Evolutionary conservation across 108 stramenopile genomes (phyloP), one percentile per base, ranked within the genome.

Genomic region (Hondaea fermentalgiana): DNA sequence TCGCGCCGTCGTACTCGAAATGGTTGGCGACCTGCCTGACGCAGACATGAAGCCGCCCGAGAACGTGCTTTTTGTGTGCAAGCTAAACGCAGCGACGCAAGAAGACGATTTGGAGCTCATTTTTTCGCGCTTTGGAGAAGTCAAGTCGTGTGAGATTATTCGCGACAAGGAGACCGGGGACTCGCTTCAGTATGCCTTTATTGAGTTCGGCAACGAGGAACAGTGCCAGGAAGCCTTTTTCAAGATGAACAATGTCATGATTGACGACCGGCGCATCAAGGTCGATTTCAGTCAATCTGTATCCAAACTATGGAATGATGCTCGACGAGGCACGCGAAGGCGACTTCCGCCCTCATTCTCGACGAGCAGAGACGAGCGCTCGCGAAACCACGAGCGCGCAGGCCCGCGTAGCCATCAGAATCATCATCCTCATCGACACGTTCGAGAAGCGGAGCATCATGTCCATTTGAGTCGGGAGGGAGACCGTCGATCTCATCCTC

Each of bases 221-320:
- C 91, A 95, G 57, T 97, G 97, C 72, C 94, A 93, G 35, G 97
- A 98, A 90, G 99, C 99, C 4, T 99, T 97, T 93, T 96, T 98
- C 87, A 98, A 98, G 95, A 99, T 99, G 99, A 99, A 99, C 91
- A 98, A 99, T 93, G 98, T 97, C 4, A 91, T 99, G 21, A 95
- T 99, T 16, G 99, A 99, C 89, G 98, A 99, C 89, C 93, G 98
- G 51, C 92, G 99, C 58, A 99, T 99, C 60, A 93, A 95, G 72
- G 99, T 99, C 59, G 88, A 89, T 87, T 89, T 99, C 87, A 96
- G 95, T 64, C 99, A 99, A 89, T 97, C 96, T 87, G 98, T 99
- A 6, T 93, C 97, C 21, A 98, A 98, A 90, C 91, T 97, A 5
- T 99, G 99, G 99, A 94, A 89, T 19, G 19, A 89, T 17, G 19